Conservation (phyloP, 768 basidiomycete genomes). For the Russula sp. region DNA sequence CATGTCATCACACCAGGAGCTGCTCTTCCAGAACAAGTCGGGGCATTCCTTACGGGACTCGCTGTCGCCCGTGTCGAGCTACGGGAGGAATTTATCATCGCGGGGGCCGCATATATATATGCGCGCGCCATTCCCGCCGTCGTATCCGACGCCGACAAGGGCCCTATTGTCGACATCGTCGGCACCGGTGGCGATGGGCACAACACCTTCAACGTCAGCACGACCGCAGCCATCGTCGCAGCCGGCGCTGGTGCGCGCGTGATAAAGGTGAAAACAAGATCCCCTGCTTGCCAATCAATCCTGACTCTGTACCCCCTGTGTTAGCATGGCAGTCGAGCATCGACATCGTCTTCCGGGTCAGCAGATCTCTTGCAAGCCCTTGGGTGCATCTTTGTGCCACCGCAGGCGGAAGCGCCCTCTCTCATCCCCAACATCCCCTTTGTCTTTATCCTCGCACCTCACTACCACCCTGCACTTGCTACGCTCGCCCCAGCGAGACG, state of each 20-base stretch:
- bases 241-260: constrained; percentile 93
- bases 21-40: constrained; percentile 69
- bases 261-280: constrained; percentile 52
- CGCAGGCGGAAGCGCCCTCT: constrained; percentile 45
- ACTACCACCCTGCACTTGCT: constrained; percentile 87
- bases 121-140: constrained; percentile 58
- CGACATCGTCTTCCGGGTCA: constrained; percentile 90
- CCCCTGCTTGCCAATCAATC: constrained; percentile 20
- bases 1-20: constrained; percentile 65
- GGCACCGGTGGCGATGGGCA: constrained; percentile 95
- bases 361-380: constrained; percentile 88
- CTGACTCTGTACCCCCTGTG: not conserved
- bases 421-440: constrained; percentile 69
- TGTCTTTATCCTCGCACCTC: constrained; percentile 88
- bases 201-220: constrained; percentile 96
- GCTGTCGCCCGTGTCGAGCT: constrained; percentile 76
- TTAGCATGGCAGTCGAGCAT: constrained; percentile 87
- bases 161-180: constrained; percentile 75
- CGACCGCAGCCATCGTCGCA: constrained; percentile 88
- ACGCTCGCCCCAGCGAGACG: constrained; percentile 79
- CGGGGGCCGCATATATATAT: constrained; percentile 70
- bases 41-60: constrained; percentile 83
- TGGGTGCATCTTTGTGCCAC: constrained; percentile 66
- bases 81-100: constrained; percentile 68
- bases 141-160: constrained; percentile 51